Evolutionary conservation across 768 basidiomycete species (phyloP).

Genomic region (Calocera viscosa): DNA sequence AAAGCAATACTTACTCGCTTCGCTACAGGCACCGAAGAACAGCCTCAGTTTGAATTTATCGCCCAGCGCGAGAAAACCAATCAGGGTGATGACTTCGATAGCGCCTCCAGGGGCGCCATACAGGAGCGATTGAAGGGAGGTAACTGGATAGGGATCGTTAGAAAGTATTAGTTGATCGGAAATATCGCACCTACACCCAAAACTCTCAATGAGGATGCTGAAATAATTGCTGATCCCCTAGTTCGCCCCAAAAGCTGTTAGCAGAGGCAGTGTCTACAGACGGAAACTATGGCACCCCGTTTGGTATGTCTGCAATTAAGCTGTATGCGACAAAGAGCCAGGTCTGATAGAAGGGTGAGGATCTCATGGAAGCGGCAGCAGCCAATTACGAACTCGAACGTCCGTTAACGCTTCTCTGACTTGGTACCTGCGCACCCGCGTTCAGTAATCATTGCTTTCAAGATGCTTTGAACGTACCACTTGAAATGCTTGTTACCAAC

Average conservation of each 20-base stretch:
- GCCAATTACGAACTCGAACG: constrained; percentile 34
- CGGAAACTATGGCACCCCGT: neutral
- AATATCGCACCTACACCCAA: neutral
- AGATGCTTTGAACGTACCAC: constrained; percentile 14
- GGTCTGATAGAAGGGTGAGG: constrained; percentile 27
- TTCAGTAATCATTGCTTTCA: neutral
- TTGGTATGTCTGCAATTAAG: constrained; percentile 37
- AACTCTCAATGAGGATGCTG: neutral
- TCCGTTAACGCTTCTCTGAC: constrained; percentile 35
- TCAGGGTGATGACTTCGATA: constrained; percentile 2
- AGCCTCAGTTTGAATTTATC: neutral
- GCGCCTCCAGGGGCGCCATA: neutral
- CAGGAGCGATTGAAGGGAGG: neutral
- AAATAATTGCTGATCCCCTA: neutral
- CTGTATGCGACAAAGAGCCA: constrained; percentile 41
- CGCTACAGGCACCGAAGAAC: neutral
- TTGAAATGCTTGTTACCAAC: constrained; percentile 43
- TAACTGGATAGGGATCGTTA: neutral
- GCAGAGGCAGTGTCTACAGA: neutral
- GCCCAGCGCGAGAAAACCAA: neutral
- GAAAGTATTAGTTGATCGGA: neutral
- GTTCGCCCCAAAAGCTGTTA: neutral
- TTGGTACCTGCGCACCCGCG: constrained; percentile 17
- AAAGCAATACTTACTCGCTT: neutral
- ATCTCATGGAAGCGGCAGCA: constrained; percentile 35